Evolutionary conservation across 1,139 yeast genomes (phyloP).

Genomic region (Blastobotrys persicus): DNA sequence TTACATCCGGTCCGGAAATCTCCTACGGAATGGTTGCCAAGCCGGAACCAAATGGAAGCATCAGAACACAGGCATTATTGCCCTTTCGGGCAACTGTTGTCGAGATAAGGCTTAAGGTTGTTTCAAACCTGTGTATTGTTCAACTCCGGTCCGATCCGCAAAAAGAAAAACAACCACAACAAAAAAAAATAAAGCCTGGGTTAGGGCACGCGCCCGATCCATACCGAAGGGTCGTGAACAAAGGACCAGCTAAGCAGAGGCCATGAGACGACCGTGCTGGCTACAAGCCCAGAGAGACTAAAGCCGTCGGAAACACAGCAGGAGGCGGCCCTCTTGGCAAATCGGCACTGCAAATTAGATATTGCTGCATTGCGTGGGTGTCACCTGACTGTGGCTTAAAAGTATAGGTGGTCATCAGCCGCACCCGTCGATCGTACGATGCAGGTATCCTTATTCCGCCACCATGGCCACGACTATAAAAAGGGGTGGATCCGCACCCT

Average conservation of each 20-base stretch:
- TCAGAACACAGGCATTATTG: too few relatives aligned
- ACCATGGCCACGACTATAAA: constrained; percentile 1
- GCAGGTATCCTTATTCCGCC: background rate
- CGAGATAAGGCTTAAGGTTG: background rate
- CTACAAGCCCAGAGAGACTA: too few relatives aligned
- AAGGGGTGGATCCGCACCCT: background rate
- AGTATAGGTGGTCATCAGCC: background rate
- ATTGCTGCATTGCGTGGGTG: background rate
- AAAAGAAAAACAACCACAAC: too few relatives aligned
- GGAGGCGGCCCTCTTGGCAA: too few relatives aligned
- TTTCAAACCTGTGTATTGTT: background rate
- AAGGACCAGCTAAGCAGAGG: background rate
- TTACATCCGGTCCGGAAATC: too few relatives aligned
- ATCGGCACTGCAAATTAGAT: too few relatives aligned
- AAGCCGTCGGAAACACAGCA: too few relatives aligned
- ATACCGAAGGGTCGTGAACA: background rate
- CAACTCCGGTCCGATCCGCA: background rate
- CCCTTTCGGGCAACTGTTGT: too few relatives aligned
- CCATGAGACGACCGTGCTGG: background rate
- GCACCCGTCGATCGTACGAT: background rate
- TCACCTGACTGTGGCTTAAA: background rate
- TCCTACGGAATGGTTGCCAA: too few relatives aligned
- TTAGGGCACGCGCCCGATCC: too few relatives aligned
- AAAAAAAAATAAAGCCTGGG: too few relatives aligned
- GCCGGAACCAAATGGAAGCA: too few relatives aligned